These are phyloP conservation scores for Dactylonectria macrodidyma DNA, from an alignment of 2,329 filamentous ascomycete genomes.

Conservation along the genomic window DNA sequence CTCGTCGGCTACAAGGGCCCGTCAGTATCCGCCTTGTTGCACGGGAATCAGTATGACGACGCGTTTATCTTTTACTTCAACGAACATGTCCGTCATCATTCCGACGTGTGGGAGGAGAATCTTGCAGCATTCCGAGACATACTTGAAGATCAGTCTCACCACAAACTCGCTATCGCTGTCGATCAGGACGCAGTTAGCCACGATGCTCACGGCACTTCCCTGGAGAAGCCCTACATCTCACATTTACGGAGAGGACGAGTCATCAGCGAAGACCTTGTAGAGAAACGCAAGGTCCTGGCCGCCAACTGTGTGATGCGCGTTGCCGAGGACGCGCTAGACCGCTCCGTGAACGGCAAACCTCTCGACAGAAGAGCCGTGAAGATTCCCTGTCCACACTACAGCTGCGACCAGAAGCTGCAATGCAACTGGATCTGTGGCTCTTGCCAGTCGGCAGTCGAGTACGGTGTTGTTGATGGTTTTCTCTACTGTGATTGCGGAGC, in stretches of 20 bases:
- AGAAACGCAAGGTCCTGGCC: constrained; percentile 2
- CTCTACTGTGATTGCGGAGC: constrained; percentile 58
- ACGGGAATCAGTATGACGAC: constrained; percentile 9
- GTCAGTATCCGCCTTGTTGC: constrained; percentile 13
- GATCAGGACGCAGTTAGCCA: neutral
- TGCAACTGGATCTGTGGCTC: constrained; percentile 31
- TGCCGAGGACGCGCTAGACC: constrained; percentile 5
- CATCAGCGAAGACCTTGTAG: neutral
- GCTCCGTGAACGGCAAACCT: neutral
- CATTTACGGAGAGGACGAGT: neutral
- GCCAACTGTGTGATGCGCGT: constrained; percentile 21
- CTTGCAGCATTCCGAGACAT: constrained; percentile 14
- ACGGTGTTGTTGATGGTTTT: constrained; percentile 28
- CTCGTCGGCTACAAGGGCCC: neutral
- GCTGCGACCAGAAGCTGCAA: constrained; percentile 37
- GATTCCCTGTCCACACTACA: constrained; percentile 49
- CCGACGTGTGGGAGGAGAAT: constrained; percentile 27
- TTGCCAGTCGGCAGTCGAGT: constrained; percentile 24
- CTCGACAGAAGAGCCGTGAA: constrained; percentile 48
- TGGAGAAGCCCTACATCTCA: constrained; percentile 7
- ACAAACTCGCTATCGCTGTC: neutral
- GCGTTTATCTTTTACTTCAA: constrained; percentile 23
- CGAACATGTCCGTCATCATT: constrained; percentile 15
- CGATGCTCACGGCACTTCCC: neutral
- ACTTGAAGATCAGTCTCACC: too few species aligned